phyloP scores from a whole-genome alignment of 2,329 filamentous ascomycete genomes.

The Aspergillus thermomutatus region DNA sequence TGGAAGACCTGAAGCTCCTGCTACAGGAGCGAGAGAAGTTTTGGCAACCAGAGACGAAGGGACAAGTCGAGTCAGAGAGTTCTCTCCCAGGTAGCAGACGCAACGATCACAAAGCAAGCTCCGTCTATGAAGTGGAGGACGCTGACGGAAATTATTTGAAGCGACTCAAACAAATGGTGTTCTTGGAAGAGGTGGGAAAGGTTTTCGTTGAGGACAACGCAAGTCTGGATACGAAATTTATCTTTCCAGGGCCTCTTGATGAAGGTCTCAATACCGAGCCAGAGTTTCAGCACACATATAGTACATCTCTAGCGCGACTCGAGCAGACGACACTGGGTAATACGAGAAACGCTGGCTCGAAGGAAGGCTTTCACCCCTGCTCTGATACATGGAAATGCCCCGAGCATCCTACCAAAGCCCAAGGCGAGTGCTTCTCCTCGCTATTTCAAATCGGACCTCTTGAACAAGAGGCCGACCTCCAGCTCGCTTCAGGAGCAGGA shows the following conservation, averaged over 20 bases:
- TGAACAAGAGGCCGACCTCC: not conserved
- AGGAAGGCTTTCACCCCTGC: not conserved
- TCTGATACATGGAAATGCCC: not conserved
- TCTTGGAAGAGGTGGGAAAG: not conserved
- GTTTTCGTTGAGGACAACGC: not conserved
- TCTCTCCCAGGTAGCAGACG: not conserved
- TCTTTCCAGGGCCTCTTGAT: not conserved
- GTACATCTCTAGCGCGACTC: not conserved
- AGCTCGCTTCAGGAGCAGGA: not conserved
- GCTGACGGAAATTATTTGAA: not conserved
- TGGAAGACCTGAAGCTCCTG: slow-evolving; percentile 22
- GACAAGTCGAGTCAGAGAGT: not conserved
- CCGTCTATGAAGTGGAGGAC: not conserved
- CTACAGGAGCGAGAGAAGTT: slow-evolving; percentile 15
- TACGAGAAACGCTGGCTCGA: not conserved
- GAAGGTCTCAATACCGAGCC: not conserved
- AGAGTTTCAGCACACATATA: not conserved
- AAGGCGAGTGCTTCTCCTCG: not conserved
- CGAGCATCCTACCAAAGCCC: not conserved
- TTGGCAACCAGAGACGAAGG: slow-evolving; percentile 5
- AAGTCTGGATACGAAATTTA: not conserved
- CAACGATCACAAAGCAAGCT: slow-evolving; percentile 3
- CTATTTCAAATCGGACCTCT: not conserved
- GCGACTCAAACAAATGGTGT: not conserved
- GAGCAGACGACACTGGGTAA: not conserved